A percentile compares a stretch with the other conserved stretches of the same genome.
These are phyloP conservation scores for Kurtzmaniella cleridarum DNA, from an alignment of 805 yeast species.

Conservation along the genomic window DNA sequence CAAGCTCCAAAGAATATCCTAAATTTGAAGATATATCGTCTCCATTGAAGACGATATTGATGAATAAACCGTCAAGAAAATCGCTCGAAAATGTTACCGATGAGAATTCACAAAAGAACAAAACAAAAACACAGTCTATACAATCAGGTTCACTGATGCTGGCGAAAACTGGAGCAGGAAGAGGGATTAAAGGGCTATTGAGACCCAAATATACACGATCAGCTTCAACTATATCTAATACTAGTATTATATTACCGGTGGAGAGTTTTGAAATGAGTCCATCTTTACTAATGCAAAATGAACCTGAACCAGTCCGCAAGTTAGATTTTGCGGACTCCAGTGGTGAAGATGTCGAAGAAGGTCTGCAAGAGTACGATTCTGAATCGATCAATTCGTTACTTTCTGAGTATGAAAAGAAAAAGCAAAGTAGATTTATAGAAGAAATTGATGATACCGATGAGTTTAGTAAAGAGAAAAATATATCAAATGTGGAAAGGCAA, in stretches of 20 bases:
- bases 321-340: constrained; percentile 39
- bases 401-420: constrained; percentile 18
- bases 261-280: neutral
- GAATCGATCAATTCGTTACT: constrained; percentile 28
- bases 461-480: neutral
- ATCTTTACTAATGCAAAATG: neutral
- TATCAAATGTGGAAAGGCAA: no score
- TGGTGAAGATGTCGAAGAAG: constrained; percentile 13
- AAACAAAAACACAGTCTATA: constrained; percentile 1
- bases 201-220: constrained; percentile 19
- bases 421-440: constrained; percentile 16
- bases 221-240: constrained; percentile 10
- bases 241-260: neutral
- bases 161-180: neutral
- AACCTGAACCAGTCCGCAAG: constrained; percentile 15
- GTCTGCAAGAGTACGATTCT: constrained; percentile 11
- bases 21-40: constrained; percentile 10
- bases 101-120: constrained; percentile 7
- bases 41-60: constrained; percentile 23
- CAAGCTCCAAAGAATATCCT: neutral
- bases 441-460: constrained; percentile 18
- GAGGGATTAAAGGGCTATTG: constrained; percentile 3
- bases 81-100: constrained; percentile 20
- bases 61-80: constrained; percentile 16
- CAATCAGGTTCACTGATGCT: constrained; percentile 2